Conservation (phyloP, 192 early-diverging fungal genomes). For the Funneliformis geosporum region DNA sequence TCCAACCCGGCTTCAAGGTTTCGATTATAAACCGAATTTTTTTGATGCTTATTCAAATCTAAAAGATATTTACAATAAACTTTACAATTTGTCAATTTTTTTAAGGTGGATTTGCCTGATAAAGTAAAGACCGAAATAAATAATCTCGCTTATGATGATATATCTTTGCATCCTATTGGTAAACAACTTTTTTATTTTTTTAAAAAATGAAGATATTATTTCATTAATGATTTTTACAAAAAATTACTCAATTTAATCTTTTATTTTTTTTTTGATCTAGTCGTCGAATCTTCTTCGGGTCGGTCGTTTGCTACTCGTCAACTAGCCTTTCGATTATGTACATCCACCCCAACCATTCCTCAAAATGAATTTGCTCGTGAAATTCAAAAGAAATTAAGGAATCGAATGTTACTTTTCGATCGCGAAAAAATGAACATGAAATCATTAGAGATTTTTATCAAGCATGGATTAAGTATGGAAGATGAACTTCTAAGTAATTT, state of each 20-base stretch:
- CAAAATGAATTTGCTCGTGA: background rate
- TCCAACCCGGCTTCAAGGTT: conserved; percentile 12
- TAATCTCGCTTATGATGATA: background rate
- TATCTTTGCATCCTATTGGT: background rate
- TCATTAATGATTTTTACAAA: background rate
- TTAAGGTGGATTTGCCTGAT: background rate
- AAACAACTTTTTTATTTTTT: background rate
- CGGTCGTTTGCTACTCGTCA: conserved; percentile 17
- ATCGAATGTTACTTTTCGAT: background rate
- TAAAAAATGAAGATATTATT: background rate
- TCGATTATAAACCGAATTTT: background rate
- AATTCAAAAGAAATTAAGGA: background rate
- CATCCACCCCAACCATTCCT: background rate
- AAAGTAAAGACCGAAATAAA: background rate
- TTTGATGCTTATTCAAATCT: background rate
- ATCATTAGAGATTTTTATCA: conserved; percentile 6
- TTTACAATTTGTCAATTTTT: too few relatives aligned
- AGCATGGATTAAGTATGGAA: conserved; percentile 4
- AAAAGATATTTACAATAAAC: too few relatives aligned
- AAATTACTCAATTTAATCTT: background rate
- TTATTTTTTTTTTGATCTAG: background rate
- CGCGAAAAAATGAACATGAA: conserved; percentile 9
- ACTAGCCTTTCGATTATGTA: background rate
- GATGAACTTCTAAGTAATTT: background rate
- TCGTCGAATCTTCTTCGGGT: conserved; percentile 2